These are phyloP conservation scores for Alternaria postmessia DNA, from an alignment of 2,329 filamentous ascomycete genomes.

Conservation along the genomic window DNA sequence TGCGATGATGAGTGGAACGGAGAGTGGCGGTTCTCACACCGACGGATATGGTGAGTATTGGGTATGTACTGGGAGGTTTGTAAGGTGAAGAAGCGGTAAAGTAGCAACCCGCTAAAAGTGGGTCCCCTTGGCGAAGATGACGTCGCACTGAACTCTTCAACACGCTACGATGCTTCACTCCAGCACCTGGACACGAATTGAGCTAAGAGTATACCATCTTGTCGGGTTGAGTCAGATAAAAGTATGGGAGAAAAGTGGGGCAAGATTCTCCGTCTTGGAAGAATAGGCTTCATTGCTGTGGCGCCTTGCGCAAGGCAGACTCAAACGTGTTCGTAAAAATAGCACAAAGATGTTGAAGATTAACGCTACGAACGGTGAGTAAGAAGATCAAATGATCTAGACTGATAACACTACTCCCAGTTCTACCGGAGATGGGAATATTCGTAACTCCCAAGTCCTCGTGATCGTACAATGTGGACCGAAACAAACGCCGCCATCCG, in stretches of 20 bases:
- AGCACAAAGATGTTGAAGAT: constrained; percentile 15
- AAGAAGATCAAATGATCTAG: not conserved
- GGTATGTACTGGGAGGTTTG: constrained; percentile 16
- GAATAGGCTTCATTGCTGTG: constrained; percentile 6
- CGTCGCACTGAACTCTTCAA: constrained; percentile 22
- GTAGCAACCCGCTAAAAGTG: constrained; percentile 18
- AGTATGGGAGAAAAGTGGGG: not conserved
- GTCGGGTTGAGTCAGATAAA: not conserved
- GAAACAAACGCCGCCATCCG: constrained; percentile 4
- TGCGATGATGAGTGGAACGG: constrained; percentile 11
- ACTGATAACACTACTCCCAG: constrained; percentile 16
- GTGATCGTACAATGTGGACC: constrained; percentile 35
- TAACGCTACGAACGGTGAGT: constrained; percentile 4
- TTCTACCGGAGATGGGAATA: constrained; percentile 27
- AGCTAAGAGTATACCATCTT: constrained; percentile 1
- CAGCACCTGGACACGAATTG: constrained; percentile 8
- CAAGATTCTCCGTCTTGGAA: constrained; percentile 1
- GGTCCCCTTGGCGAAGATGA: constrained; percentile 26
- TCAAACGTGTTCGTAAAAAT: constrained; percentile 19
- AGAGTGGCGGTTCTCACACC: constrained; percentile 42
- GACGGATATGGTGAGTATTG: constrained; percentile 24
- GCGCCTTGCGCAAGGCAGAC: constrained; percentile 27
- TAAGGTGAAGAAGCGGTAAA: constrained; percentile 40
- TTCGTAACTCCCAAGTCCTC: constrained; percentile 15
- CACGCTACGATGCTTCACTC: constrained; percentile 10